Evolutionary conservation across 495 filamentous ascomycete species (phyloP), one percentile per base, ranked within the genome.

Genomic region (Penicillium egyptiacum): DNA sequence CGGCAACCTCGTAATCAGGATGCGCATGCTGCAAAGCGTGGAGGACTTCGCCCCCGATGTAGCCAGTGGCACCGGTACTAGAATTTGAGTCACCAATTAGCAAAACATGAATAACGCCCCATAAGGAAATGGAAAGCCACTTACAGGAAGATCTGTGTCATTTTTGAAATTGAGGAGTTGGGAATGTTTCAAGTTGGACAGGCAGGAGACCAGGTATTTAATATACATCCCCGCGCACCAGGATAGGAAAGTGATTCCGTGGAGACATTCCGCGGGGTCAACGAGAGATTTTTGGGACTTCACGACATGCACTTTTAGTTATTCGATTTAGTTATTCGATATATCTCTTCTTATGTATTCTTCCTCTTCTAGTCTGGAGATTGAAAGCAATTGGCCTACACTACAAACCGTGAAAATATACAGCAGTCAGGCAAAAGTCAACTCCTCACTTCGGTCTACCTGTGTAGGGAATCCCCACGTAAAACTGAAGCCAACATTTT

Each of bases 11-110:
- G 54, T 79, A 83, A 10, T 88, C 80, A 4, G 84, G 84, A 62
- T 88, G 81, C 14, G 79, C 69, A 11, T 77, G 64, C 26, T 69
- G 58, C 16, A 89, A 67, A 12, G 71, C 70, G 50, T 80, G 77
- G 44, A 88, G 74, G 30, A 74, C 75, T 60, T 89, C 85, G 28
- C 88, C 86, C 25, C 85, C 86, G 55, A 89, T 85, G 66, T 88
- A 90, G 53, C 86, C 86, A 58, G 75, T 85, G 11, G 70, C 75
- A 45, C 84, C 82, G 16, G 74, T 79, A 41, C 79, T 81, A 33
- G 22, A 42, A 8, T 44, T 30, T 14, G 14, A 57, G 16, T 40
- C 5, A 37, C 33, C 14, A 37, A 28, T 43, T 44, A 45, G 51
- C 20, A 35, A 7, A 9, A 1, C 35, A 33, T 16, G 17, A 5